Evolutionary conservation across 2,329 filamentous ascomycete genomes (phyloP).

Genomic region (Pseudocercospora fuligena): DNA sequence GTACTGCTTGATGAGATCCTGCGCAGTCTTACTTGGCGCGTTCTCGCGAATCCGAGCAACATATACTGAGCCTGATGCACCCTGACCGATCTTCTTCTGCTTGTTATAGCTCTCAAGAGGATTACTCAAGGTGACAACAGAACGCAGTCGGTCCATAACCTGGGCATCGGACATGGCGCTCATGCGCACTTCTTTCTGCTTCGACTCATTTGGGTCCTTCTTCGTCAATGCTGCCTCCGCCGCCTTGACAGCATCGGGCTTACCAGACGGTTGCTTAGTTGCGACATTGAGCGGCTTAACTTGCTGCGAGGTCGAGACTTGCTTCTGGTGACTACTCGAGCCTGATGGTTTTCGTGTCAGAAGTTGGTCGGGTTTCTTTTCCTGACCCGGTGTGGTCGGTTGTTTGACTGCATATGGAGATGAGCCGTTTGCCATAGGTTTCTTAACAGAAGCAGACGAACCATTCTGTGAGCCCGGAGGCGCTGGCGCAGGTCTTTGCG

Average conservation of each 20-base stretch:
- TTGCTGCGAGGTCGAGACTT: slow-evolving; percentile 29
- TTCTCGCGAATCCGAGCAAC: slow-evolving; percentile 93
- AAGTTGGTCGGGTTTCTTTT: slow-evolving; percentile 32
- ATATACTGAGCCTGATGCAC: slow-evolving; percentile 96
- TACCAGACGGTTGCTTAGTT: slow-evolving; percentile 52
- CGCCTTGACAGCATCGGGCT: slow-evolving; percentile 75
- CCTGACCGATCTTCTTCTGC: slow-evolving; percentile 99
- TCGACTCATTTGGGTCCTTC: slow-evolving; percentile 69
- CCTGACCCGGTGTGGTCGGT: slow-evolving; percentile 33
- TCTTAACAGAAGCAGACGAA: slow-evolving; percentile 32
- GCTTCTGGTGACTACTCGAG: slow-evolving; percentile 33
- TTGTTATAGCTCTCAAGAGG: slow-evolving; percentile 96
- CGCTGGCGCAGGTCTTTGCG: slow-evolving; percentile 64
- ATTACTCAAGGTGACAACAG: slow-evolving; percentile 94
- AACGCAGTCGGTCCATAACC: slow-evolving; percentile 93
- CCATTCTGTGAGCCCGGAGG: slow-evolving; percentile 40
- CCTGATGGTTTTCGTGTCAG: slow-evolving; percentile 39
- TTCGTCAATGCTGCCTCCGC: slow-evolving; percentile 87
- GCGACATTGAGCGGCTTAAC: slow-evolving; percentile 61
- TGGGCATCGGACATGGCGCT: slow-evolving; percentile 97
- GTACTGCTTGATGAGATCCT: slow-evolving; percentile 76
- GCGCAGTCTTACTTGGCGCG: slow-evolving; percentile 79
- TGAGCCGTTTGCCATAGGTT: slow-evolving; percentile 32
- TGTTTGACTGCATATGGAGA: slow-evolving; percentile 38
- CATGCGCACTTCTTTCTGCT: slow-evolving; percentile 93